Percentiles rank a stretch among this genome's conserved stretches.
These are phyloP conservation scores for Meyerozyma guilliermondii DNA, from an alignment of 1,139 yeast species.

Conservation along the genomic window DNA sequence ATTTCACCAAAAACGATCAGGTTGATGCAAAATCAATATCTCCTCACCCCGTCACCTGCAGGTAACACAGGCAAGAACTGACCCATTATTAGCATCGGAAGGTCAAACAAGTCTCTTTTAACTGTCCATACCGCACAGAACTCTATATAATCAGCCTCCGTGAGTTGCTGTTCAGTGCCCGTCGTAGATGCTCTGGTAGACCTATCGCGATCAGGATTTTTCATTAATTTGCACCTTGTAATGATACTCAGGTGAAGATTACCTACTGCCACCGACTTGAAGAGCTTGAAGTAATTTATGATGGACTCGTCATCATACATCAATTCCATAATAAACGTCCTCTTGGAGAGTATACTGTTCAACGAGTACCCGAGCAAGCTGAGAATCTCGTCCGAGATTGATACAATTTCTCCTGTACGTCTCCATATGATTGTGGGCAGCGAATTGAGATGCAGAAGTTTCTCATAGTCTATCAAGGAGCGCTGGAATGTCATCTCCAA, in stretches of 20 bases:
- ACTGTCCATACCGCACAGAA: constrained; percentile 62
- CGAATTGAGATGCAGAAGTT: constrained; percentile 50
- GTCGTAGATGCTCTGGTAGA: constrained; percentile 1
- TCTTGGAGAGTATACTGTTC: constrained; percentile 43
- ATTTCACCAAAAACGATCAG: background rate
- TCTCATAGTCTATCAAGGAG: constrained; percentile 61
- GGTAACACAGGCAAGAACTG: constrained; percentile 44
- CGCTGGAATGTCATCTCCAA: constrained; percentile 69
- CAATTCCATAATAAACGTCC: constrained; percentile 48
- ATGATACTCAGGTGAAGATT: constrained; percentile 45
- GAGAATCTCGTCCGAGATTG: constrained; percentile 62
- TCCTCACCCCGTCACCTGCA: constrained; percentile 34
- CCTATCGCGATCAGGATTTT: constrained; percentile 14
- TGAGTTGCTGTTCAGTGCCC: constrained; percentile 5
- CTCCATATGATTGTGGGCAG: constrained; percentile 77
- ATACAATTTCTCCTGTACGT: constrained; percentile 72
- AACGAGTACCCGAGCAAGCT: constrained; percentile 55
- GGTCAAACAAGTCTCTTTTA: constrained; percentile 83
- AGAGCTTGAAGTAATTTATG: constrained; percentile 37
- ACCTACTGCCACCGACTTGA: constrained; percentile 48
- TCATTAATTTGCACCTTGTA: constrained; percentile 43
- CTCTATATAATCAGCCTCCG: constrained; percentile 30
- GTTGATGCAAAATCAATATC: constrained; percentile 17
- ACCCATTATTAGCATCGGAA: constrained; percentile 57
- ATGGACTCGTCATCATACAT: constrained; percentile 47